These are phyloP conservation scores for Talaromyces wortmannii DNA, from an alignment of 495 filamentous ascomycete species.

Conservation along the genomic window DNA sequence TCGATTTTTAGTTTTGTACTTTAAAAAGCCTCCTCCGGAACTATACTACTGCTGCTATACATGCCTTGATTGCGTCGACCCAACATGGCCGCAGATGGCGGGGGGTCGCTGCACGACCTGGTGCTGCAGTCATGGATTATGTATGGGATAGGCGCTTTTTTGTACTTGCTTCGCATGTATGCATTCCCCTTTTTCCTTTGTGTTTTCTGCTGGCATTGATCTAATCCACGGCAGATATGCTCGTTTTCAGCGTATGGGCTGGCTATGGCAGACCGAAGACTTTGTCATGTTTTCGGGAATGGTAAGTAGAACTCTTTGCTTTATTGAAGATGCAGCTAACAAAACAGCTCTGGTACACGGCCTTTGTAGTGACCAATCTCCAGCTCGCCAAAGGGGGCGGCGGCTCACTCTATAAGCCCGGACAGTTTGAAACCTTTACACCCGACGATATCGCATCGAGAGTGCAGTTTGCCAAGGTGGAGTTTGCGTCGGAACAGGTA, in stretches of 20 bases:
- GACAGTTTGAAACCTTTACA: slow-evolving; percentile 25
- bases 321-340: not conserved
- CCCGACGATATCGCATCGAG: slow-evolving; percentile 27
- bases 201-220: not conserved
- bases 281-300: slow-evolving; percentile 23
- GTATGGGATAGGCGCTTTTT: slow-evolving; percentile 15
- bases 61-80: too few species aligned
- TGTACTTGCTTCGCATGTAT: slow-evolving; percentile 18
- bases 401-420: slow-evolving; percentile 32
- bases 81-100: slow-evolving; percentile 7
- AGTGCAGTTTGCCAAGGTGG: slow-evolving; percentile 37
- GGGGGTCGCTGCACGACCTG: slow-evolving; percentile 7
- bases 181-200: not conserved
- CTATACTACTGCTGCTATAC: too few species aligned
- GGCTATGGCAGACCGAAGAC: slow-evolving; percentile 22
- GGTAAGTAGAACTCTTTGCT: slow-evolving; percentile 7
- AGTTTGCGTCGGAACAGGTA: slow-evolving; percentile 36
- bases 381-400: slow-evolving; percentile 35
- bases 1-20: too few species aligned
- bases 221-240: slow-evolving; percentile 17
- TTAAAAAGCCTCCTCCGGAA: too few species aligned
- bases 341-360: slow-evolving; percentile 19
- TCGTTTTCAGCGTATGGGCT: slow-evolving; percentile 18
- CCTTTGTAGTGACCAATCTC: slow-evolving; percentile 34
- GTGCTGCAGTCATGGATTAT: slow-evolving; percentile 18